Evolutionary conservation across 2,329 filamentous ascomycete species (phyloP).

Genomic region (Mycosphaerella arachidis): DNA sequence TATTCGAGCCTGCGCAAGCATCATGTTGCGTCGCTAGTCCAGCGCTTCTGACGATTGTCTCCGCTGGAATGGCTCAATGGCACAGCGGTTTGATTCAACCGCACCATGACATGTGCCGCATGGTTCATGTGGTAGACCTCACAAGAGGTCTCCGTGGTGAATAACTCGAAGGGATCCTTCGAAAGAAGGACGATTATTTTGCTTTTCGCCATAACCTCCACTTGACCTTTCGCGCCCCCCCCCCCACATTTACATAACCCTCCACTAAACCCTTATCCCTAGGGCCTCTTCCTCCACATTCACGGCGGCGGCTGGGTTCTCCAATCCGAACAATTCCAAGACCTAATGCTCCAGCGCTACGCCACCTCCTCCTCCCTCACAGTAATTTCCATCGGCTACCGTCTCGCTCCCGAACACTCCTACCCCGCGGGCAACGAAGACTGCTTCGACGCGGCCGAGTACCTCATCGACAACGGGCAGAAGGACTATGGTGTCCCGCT

Average conservation of each 20-base stretch:
- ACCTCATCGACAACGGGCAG: constrained; percentile 47
- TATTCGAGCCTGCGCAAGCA: too few species aligned
- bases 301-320: constrained; percentile 50
- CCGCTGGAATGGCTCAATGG: not conserved
- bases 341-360: constrained; percentile 46
- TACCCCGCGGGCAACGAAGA: constrained; percentile 54
- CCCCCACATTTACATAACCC: too few species aligned
- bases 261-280: not conserved
- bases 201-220: not conserved
- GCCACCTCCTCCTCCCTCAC: constrained; percentile 48
- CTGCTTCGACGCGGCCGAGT: constrained; percentile 54
- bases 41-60: not conserved
- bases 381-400: constrained; percentile 55
- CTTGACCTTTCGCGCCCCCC: too few species aligned
- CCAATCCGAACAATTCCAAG: constrained; percentile 41
- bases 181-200: too few species aligned
- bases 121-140: too few species aligned
- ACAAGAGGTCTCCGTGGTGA: too few species aligned
- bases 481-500: constrained; percentile 40
- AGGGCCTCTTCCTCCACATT: constrained; percentile 49
- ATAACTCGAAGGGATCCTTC: too few species aligned
- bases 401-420: constrained; percentile 56
- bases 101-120: not conserved
- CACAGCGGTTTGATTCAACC: not conserved
- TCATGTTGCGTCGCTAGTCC: not conserved